These are phyloP conservation scores for Tulasnella sp. DNA, from an alignment of 768 basidiomycete species.

Conservation along the genomic window DNA sequence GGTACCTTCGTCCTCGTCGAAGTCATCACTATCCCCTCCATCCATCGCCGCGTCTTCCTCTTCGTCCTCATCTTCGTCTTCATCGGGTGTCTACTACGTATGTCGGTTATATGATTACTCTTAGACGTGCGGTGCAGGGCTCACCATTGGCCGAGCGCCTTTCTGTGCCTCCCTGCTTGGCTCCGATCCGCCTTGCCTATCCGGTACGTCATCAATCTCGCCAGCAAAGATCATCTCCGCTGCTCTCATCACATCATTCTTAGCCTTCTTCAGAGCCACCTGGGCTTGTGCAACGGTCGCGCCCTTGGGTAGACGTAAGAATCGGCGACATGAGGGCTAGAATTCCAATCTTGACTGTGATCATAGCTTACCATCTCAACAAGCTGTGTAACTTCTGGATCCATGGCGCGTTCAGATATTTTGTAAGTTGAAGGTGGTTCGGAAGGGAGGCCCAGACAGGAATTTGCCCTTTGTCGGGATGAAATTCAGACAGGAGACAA, in stretches of 20 bases:
- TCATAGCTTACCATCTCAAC: conserved; percentile 42
- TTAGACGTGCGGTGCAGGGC: neutral
- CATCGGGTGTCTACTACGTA: conserved; percentile 33
- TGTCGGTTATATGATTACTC: too few species aligned
- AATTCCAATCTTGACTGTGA: neutral
- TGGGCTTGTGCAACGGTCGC: conserved; percentile 71
- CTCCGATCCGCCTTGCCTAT: conserved; percentile 21
- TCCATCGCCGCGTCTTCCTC: conserved; percentile 33
- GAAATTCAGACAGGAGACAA: too few species aligned
- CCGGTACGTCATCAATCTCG: conserved; percentile 60
- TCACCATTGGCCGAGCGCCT: conserved; percentile 4
- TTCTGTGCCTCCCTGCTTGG: neutral
- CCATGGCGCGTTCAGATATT: conserved; percentile 28
- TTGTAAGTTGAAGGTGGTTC: too few species aligned
- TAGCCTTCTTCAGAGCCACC: conserved; percentile 68
- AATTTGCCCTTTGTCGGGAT: neutral
- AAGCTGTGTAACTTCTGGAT: conserved; percentile 48
- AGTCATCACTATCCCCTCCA: conserved; percentile 18
- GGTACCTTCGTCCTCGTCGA: conserved; percentile 33
- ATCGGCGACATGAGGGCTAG: neutral
- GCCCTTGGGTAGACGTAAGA: conserved; percentile 41
- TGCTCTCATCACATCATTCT: conserved; percentile 78
- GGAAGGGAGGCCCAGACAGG: neutral
- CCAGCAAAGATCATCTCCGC: conserved; percentile 81
- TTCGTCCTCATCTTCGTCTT: conserved; percentile 32